These are phyloP conservation scores for Helianthus tuberosus DNA, from an alignment of 129 eudicot species.

Conservation along the genomic window DNA sequence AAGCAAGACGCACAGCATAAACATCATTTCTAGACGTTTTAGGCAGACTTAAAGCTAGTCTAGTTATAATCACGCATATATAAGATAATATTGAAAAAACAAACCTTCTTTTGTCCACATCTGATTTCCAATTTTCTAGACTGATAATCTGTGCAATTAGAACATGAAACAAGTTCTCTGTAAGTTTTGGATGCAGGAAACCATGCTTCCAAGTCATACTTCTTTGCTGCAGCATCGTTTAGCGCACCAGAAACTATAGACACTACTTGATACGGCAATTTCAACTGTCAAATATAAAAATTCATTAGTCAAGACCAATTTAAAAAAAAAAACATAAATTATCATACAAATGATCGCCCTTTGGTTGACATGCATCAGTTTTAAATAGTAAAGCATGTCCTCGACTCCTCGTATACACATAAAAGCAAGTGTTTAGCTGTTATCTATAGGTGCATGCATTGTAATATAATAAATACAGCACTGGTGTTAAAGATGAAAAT, in stretches of 20 bases:
- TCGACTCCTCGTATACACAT: not conserved
- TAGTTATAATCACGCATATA: not conserved
- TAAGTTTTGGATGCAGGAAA: slow-evolving; percentile 81
- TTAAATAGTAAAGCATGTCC: slow-evolving; percentile 5
- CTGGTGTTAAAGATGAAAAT: not conserved
- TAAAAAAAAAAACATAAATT: not conserved
- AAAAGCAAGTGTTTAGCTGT: not conserved
- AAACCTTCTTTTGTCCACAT: slow-evolving; percentile 89
- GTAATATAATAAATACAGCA: not conserved
- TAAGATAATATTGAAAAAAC: not conserved
- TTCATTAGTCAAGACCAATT: not conserved
- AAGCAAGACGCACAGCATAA: too few relatives aligned
- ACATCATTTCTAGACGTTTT: too few relatives aligned
- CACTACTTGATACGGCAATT: slow-evolving; percentile 80
- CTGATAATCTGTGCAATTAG: slow-evolving; percentile 95
- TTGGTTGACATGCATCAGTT: not conserved
- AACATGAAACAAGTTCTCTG: slow-evolving; percentile 96
- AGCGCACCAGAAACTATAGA: slow-evolving; percentile 91
- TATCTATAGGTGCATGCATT: not conserved
- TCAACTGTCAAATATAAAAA: slow-evolving; percentile 52
- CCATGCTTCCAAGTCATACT: slow-evolving; percentile 96
- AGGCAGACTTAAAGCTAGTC: too few relatives aligned
- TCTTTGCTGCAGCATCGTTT: slow-evolving; percentile 96
- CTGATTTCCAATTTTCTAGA: slow-evolving; percentile 82
- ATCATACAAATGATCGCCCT: not conserved